Percentiles rank a stretch among this genome's conserved stretches.
These are phyloP conservation scores for Citrullus colocynthis DNA, from an alignment of 306 rosid species.

Conservation along the genomic window DNA sequence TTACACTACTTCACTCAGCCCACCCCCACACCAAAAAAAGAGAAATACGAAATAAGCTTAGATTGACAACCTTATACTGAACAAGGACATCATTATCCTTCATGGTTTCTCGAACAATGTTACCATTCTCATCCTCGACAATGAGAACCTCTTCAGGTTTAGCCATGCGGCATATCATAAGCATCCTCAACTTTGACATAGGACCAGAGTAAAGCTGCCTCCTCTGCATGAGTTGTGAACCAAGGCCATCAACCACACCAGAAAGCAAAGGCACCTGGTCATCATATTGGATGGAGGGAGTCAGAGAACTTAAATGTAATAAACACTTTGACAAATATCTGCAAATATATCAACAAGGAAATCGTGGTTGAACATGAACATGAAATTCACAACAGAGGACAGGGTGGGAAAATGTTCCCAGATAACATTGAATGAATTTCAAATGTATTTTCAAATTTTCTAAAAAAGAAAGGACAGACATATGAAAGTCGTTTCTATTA, in stretches of 20 bases:
- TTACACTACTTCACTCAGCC: background rate
- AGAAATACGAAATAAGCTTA: background rate
- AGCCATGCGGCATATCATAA: constrained; percentile 97
- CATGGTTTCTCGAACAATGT: constrained; percentile 94
- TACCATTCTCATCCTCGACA: constrained; percentile 97
- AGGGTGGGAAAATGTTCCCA: background rate
- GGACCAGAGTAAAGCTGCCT: constrained; percentile 73
- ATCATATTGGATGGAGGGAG: background rate
- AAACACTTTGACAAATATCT: background rate
- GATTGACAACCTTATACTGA: constrained; percentile 68
- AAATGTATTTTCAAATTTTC: background rate
- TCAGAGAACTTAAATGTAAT: background rate
- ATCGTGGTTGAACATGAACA: background rate
- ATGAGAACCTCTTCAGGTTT: constrained; percentile 99
- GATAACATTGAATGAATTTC: background rate
- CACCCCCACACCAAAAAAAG: background rate
- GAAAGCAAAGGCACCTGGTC: constrained; percentile 59
- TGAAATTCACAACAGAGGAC: background rate
- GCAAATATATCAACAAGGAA: background rate
- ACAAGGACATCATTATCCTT: constrained; percentile 99
- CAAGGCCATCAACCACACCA: constrained; percentile 79
- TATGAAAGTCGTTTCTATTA: background rate
- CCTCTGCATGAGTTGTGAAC: constrained; percentile 65
- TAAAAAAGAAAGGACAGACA: background rate
- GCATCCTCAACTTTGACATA: constrained; percentile 94